Conservation (phyloP, 2,329 filamentous ascomycete genomes). For the Alternaria triticina region DNA sequence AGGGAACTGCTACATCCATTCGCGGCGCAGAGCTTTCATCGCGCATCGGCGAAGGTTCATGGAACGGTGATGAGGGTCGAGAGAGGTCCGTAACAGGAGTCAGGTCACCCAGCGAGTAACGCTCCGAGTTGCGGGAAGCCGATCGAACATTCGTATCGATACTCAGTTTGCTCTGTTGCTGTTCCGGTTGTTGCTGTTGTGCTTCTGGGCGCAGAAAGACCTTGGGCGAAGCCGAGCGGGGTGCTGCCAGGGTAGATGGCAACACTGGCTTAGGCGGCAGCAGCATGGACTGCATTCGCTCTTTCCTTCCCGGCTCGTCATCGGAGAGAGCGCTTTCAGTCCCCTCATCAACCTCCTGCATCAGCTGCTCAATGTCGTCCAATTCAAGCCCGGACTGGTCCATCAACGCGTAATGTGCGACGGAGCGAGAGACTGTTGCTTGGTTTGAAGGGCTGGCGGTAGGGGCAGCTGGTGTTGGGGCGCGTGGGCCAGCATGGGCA, state of each 20-base stretch:
- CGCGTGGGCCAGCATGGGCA: constrained; percentile 51
- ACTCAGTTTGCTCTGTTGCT: constrained; percentile 21
- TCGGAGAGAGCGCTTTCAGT: constrained; percentile 28
- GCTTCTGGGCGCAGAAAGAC: constrained; percentile 38
- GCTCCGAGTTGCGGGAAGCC: constrained; percentile 9
- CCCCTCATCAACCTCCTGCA: constrained; percentile 50
- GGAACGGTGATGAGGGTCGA: constrained; percentile 35
- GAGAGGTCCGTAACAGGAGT: constrained; percentile 46
- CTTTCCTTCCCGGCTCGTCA: constrained; percentile 30
- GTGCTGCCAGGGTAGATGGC: constrained; percentile 30
- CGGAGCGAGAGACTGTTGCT: constrained; percentile 47
- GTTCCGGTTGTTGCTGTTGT: constrained; percentile 14
- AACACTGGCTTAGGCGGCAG: constrained; percentile 47
- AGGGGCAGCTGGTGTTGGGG: constrained; percentile 39
- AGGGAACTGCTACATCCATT: not conserved
- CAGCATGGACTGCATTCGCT: constrained; percentile 48
- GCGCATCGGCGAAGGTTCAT: constrained; percentile 22
- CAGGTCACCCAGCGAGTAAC: constrained; percentile 31
- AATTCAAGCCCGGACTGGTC: constrained; percentile 56
- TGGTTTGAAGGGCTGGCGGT: constrained; percentile 49
- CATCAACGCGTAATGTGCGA: constrained; percentile 66
- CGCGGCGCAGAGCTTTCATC: constrained; percentile 6
- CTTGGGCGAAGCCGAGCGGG: constrained; percentile 47
- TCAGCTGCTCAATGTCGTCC: constrained; percentile 55
- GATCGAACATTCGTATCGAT: constrained; percentile 30